Conservation (phyloP, 148 eudicot genomes). For the Polygonum maritimum region DNA sequence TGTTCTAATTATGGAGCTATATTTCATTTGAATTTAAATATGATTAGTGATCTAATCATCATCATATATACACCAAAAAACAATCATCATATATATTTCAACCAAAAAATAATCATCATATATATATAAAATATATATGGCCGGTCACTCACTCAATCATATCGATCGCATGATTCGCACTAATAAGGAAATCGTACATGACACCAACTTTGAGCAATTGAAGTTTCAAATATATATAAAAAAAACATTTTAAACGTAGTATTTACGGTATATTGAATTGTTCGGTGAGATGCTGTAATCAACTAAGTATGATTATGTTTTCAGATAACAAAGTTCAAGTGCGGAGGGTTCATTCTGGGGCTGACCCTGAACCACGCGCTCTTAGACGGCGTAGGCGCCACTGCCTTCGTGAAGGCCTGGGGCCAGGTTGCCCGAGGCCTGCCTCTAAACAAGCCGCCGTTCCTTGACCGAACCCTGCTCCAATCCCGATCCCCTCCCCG, state of each 20-base stretch:
- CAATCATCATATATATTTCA: background rate
- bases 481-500: constrained; percentile 33
- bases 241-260: background rate
- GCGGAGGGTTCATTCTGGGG: constrained; percentile 53
- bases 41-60: too few species aligned
- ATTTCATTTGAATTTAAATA: background rate
- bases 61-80: too few species aligned
- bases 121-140: background rate
- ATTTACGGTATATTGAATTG: background rate
- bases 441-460: constrained; percentile 26
- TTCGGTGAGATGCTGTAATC: background rate
- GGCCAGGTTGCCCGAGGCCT: constrained; percentile 45
- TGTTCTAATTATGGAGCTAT: background rate
- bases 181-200: background rate
- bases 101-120: background rate
- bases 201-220: background rate
- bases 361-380: constrained; percentile 40
- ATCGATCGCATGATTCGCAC: background rate
- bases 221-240: background rate
- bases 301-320: background rate
- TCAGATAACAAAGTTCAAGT: constrained; percentile 50
- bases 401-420: constrained; percentile 53
- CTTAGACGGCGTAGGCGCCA: constrained; percentile 40
- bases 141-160: background rate
- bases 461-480: constrained; percentile 36